These are phyloP conservation scores for Byssochlamys sp. DNA, from an alignment of 2,329 filamentous ascomycete species.

Conservation along the genomic window DNA sequence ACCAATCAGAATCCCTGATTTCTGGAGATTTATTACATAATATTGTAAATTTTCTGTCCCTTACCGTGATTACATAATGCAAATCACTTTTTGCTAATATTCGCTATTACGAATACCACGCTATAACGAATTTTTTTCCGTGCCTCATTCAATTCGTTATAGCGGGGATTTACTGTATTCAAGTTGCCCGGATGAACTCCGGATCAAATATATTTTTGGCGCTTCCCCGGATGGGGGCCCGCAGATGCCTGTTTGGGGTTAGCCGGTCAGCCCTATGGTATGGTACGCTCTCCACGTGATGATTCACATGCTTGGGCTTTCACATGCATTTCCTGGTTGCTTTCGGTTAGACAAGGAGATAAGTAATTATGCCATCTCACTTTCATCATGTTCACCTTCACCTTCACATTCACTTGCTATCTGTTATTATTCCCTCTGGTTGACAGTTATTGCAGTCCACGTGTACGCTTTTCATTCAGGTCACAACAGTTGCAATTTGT, in stretches of 20 bases:
- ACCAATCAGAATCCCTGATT: too few relatives aligned
- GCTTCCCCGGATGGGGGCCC: neutral
- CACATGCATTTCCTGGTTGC: conserved; percentile 13
- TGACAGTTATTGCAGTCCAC: neutral
- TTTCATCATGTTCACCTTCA: neutral
- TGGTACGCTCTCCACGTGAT: neutral
- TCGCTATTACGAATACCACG: too few relatives aligned
- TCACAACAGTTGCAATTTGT: neutral
- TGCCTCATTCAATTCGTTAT: too few relatives aligned
- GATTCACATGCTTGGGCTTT: conserved; percentile 9
- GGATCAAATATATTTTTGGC: neutral
- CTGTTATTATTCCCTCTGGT: neutral
- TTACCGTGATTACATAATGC: too few relatives aligned
- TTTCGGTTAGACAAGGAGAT: neutral
- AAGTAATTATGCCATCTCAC: neutral
- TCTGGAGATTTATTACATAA: too few relatives aligned
- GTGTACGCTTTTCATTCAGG: neutral
- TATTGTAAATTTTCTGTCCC: too few relatives aligned
- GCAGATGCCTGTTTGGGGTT: neutral
- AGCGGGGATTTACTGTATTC: neutral
- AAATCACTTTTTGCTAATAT: too few relatives aligned
- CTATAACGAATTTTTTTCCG: too few relatives aligned
- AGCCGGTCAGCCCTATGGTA: neutral
- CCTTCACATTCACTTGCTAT: neutral
- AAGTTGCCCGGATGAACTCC: neutral